Percentiles rank a stretch among this genome's conserved stretches.
Conservation (phyloP, 73 alveolate species). For the Uronychia binucleata region DNA sequence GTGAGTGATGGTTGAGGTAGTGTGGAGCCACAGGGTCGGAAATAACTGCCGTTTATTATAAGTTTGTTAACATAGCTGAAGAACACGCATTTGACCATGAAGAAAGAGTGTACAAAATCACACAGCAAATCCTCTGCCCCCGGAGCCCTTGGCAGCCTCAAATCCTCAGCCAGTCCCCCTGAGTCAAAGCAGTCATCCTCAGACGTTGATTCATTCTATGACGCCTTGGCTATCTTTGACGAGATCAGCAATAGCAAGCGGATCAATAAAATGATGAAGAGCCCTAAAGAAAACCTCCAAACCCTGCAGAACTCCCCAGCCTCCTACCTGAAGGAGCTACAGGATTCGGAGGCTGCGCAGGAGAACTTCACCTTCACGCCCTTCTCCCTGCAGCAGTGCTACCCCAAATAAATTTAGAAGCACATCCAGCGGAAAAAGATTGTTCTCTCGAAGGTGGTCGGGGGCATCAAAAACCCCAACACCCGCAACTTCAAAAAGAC, state of each 20-base stretch:
- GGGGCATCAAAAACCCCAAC: conserved; percentile 1
- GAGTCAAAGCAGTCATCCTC: neutral
- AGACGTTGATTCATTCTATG: neutral
- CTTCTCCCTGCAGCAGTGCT: neutral
- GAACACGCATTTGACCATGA: neutral
- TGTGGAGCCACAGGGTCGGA: neutral
- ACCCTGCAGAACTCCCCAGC: too few relatives aligned
- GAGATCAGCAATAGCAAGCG: neutral
- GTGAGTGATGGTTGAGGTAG: neutral
- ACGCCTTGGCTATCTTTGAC: neutral
- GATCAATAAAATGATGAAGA: neutral
- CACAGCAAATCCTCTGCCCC: neutral
- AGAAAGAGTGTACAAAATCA: neutral
- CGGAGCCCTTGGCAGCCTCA: neutral
- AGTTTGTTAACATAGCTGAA: neutral
- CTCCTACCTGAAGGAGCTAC: neutral
- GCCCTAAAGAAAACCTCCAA: neutral
- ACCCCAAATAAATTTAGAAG: neutral
- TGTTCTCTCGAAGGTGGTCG: neutral
- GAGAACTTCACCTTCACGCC: neutral
- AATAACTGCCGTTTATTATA: neutral
- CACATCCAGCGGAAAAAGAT: neutral
- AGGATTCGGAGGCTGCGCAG: neutral
- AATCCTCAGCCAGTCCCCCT: neutral
- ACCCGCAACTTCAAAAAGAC: neutral